A percentile compares a stretch with the other conserved stretches of the same genome.
Evolutionary conservation across 306 rosid genomes (phyloP).

Genomic region (Castanospermum australe): DNA sequence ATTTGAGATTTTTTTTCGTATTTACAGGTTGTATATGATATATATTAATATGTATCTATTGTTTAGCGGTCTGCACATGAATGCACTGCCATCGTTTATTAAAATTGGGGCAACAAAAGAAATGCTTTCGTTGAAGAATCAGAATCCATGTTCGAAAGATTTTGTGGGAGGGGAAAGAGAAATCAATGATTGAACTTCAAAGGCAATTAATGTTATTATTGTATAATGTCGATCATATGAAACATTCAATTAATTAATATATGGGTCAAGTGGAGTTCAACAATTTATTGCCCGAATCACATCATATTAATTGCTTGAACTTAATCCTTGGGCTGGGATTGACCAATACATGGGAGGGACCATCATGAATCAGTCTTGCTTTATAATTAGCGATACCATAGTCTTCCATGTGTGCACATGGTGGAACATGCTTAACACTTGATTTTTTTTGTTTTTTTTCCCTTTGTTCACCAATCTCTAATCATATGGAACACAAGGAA

Average conservation of each 20-base stretch:
- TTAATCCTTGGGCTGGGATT: slow-evolving; percentile 27
- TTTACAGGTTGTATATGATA: no score
- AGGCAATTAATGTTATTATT: slow-evolving; percentile 12
- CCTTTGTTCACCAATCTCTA: not conserved
- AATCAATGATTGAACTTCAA: slow-evolving; percentile 37
- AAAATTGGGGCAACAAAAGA: not conserved
- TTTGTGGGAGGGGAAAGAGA: not conserved
- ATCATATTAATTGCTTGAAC: slow-evolving; percentile 28
- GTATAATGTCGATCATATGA: slow-evolving; percentile 10
- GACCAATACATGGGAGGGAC: slow-evolving; percentile 55
- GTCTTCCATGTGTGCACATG: slow-evolving; percentile 70
- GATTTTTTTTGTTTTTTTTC: slow-evolving; percentile 27
- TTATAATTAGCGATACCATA: slow-evolving; percentile 25
- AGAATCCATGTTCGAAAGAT: slow-evolving; percentile 43
- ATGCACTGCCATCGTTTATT: no score
- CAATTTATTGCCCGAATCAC: slow-evolving; percentile 23
- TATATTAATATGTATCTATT: no score
- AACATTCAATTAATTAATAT: slow-evolving; percentile 23
- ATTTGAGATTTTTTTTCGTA: no score
- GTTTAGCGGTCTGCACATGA: not conserved
- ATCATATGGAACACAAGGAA: slow-evolving; percentile 18
- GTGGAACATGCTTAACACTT: slow-evolving; percentile 56
- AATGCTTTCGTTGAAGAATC: slow-evolving; percentile 32
- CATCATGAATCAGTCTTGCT: slow-evolving; percentile 37
- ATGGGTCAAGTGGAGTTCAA: slow-evolving; percentile 41